Conservation (phyloP, 2,329 filamentous ascomycete genomes). For the Fusarium tupiense region DNA sequence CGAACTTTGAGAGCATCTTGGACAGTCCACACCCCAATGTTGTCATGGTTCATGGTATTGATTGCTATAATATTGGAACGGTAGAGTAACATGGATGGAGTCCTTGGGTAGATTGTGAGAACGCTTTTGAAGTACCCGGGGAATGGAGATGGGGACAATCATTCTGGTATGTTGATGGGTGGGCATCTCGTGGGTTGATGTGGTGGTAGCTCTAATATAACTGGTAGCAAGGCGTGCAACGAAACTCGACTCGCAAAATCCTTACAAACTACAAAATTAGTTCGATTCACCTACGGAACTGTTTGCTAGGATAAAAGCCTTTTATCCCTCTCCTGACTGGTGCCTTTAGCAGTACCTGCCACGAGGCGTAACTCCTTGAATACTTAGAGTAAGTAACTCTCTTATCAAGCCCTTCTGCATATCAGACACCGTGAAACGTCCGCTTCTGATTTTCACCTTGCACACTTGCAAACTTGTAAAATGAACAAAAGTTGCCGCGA, state of each 20-base stretch:
- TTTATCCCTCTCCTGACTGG: too few species aligned
- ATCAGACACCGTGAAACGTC: not conserved
- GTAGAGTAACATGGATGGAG: not conserved
- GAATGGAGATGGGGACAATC: not conserved
- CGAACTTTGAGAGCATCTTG: not conserved
- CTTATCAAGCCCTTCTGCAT: not conserved
- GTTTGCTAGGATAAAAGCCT: too few species aligned
- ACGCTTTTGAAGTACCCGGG: not conserved
- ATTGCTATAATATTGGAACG: not conserved
- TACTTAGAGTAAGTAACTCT: too few species aligned
- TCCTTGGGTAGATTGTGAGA: not conserved
- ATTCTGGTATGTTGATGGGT: not conserved
- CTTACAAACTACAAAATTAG: not conserved
- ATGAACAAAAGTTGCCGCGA: not conserved
- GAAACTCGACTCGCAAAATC: not conserved
- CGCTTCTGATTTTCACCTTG: not conserved
- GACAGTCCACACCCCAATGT: not conserved
- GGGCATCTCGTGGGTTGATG: too few species aligned
- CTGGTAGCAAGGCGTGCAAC: not conserved
- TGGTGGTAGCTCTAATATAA: not conserved
- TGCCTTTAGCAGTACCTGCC: too few species aligned
- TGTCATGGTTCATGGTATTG: not conserved
- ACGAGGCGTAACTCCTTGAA: too few species aligned
- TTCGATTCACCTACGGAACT: too few species aligned
- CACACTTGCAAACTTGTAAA: too few species aligned